Evolutionary conservation across 83 land plant genomes (phyloP).

Genomic region (Thuja plicata): DNA sequence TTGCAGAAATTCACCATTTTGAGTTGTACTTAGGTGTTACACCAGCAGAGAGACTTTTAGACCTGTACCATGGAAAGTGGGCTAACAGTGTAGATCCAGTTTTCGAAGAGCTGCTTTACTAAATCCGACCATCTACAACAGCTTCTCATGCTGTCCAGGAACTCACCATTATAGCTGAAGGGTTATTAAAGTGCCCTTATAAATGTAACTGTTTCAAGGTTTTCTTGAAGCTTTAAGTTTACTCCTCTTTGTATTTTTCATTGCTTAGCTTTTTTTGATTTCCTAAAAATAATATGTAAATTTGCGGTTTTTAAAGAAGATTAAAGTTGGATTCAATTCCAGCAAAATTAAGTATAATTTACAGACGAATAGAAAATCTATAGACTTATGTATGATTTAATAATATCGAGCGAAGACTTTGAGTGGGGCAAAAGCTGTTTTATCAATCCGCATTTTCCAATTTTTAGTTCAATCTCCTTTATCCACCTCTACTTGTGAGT

Average conservation of each 20-base stretch:
- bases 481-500: background rate
- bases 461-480: background rate
- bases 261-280: background rate
- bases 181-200: background rate
- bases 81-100: slow-evolving; percentile 79
- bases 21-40: slow-evolving; percentile 65
- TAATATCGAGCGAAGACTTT: background rate
- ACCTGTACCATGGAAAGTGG: slow-evolving; percentile 85
- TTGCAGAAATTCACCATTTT: background rate
- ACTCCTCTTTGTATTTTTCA: background rate
- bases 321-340: background rate
- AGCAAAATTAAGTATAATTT: background rate
- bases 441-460: background rate
- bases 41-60: slow-evolving; percentile 87
- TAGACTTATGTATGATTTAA: background rate
- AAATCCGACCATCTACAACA: slow-evolving; percentile 9
- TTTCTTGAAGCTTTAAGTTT: background rate
- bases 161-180: background rate
- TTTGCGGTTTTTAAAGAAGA: background rate
- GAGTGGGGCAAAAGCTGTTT: background rate
- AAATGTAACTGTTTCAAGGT: background rate
- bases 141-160: background rate
- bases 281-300: background rate
- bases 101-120: slow-evolving; percentile 88
- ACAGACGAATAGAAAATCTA: background rate